A percentile compares a stretch with the other conserved stretches of the same genome.
phyloP scores from a whole-genome alignment of 805 yeast species.

The Soucietia sequanensis region DNA sequence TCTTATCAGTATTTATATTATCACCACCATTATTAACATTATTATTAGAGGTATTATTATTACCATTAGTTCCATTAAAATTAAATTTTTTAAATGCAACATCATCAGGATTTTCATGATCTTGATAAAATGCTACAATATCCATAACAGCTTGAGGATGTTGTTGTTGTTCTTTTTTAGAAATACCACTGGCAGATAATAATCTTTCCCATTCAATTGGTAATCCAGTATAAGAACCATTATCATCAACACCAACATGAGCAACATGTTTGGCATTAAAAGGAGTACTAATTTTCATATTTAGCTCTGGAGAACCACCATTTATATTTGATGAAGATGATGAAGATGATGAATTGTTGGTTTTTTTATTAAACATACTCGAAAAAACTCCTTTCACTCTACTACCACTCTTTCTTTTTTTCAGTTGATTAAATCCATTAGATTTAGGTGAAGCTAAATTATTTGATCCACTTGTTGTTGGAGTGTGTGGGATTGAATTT shows the following conservation, averaged over 20 bases:
- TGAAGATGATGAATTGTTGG: conserved; percentile 7
- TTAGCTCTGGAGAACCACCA: conserved; percentile 15
- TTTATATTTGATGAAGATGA: conserved; percentile 12
- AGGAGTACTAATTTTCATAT: conserved; percentile 80
- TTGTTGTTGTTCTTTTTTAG: conserved; percentile 82
- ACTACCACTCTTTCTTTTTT: conserved; percentile 43
- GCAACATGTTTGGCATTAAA: conserved; percentile 87
- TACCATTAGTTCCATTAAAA: conserved; percentile 16
- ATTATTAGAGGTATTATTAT: conserved; percentile 2
- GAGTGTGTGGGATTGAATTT: conserved; percentile 5
- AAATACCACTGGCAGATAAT: conserved; percentile 80
- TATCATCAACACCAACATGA: conserved; percentile 87
- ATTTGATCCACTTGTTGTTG: conserved; percentile 3
- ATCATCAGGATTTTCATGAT: conserved; percentile 46
- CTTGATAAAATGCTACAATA: conserved; percentile 82
- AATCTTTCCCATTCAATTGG: conserved; percentile 92
- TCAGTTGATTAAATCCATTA: conserved; percentile 7
- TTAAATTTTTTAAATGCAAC: conserved; percentile 43
- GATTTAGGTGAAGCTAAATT: conserved; percentile 14
- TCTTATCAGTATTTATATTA: too few species aligned
- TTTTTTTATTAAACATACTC: conserved; percentile 45
- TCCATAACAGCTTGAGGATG: conserved; percentile 95
- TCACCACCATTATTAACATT: conserved; percentile 9
- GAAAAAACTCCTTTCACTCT: conserved; percentile 60
- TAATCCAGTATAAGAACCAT: conserved; percentile 87